Conservation (phyloP, 2,329 filamentous ascomycete genomes). For the Nannizzia gypsea region DNA sequence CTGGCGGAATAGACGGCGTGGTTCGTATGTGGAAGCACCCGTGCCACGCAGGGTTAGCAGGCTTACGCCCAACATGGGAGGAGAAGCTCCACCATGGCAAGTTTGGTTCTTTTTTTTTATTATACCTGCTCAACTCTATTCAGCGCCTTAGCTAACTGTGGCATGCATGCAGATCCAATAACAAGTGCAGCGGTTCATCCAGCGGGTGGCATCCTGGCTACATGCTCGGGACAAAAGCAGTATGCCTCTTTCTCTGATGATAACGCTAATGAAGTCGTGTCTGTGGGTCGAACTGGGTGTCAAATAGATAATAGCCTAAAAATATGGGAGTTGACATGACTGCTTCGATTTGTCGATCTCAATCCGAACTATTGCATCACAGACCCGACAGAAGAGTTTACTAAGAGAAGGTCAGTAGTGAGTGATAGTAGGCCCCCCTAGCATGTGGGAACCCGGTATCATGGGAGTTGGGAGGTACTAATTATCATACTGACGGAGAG, state of each 20-base stretch:
- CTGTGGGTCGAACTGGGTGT: background rate
- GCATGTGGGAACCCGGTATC: no score
- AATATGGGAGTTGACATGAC: constrained; percentile 22
- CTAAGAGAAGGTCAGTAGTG: no score
- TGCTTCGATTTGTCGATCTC: no score
- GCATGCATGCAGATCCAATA: constrained; percentile 30
- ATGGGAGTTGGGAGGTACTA: no score
- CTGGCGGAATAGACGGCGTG: constrained; percentile 46
- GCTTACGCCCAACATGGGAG: constrained; percentile 32
- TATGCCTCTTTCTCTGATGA: constrained; percentile 15
- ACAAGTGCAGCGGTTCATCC: constrained; percentile 38
- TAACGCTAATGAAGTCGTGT: constrained; percentile 6
- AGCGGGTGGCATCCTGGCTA: constrained; percentile 37
- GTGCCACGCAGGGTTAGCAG: constrained; percentile 29
- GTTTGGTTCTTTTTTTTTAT: constrained; percentile 7
- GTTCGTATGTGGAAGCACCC: constrained; percentile 42
- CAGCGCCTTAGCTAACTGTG: constrained; percentile 11
- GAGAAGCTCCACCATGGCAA: constrained; percentile 37
- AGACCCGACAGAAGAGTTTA: no score
- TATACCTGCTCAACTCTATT: background rate
- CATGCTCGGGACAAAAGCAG: constrained; percentile 37
- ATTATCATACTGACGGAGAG: no score
- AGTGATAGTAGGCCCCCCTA: no score
- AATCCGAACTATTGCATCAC: no score
- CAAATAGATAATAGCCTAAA: constrained; percentile 28